Base-by-base conservation (phyloP, 2,329 filamentous ascomycete genomes). In the Exutisphaerella laricina region DNA sequence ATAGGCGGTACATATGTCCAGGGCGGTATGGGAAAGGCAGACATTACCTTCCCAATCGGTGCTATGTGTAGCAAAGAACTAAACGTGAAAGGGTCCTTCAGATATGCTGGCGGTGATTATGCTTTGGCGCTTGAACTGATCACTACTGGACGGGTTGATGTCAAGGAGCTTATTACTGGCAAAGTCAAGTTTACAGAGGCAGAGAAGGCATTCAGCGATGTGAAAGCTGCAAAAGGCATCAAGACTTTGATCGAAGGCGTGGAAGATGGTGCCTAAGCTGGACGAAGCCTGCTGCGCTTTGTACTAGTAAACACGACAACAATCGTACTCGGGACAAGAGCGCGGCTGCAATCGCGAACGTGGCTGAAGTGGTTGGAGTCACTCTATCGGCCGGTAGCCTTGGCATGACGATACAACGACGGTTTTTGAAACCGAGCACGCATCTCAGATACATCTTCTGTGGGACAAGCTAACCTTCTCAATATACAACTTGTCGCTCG, bases 1-100 rank as follows among this genome's bases (percentile, higher is more conserved):
- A 61, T 65, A 45, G 70, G 70, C 6, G 70, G 70, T 6, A 70
- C 69, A n/a, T 74, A 71, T 54, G 68, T 94, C 6, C 88, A 94
- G 69, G 87, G 82, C 46, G 89, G 89, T 42, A 94, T 96, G 88
- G 90, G 90, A 60, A 85, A 84, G 62, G 67, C 80, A 28, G 86
- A 95, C 59, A 89, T 96, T 64, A 85, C 69, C 6, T 95, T 96
- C 71, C 90, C 90, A 39, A 94, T 97, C 63, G 85, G 90, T 78
- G 84, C 85, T 4, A 74, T 94, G 61, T 94, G 88, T 65, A 75
- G 82, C 38, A 96, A 96, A 71, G 90, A 97, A 72, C 73, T 95
- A 39, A 94, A 82, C 8, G 76, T 85, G 34, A 85, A 84, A 61
- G 90, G 90, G 16, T 89, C 83, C 50, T 97, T 97, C 75, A 79